These are phyloP conservation scores for Mucuna pruriens DNA, from an alignment of 306 rosid species.

Conservation along the genomic window DNA sequence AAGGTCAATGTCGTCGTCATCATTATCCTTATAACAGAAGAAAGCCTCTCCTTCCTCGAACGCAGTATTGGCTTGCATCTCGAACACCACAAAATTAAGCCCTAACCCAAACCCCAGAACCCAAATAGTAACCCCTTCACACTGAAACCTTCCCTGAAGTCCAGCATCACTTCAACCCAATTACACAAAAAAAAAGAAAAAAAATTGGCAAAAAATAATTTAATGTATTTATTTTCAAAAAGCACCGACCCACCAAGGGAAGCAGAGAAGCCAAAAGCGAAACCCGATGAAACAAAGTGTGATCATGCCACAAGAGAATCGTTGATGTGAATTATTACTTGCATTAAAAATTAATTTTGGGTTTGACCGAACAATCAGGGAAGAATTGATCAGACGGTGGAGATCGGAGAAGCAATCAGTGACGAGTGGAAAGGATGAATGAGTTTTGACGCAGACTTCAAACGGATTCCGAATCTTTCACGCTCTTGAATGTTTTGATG, in stretches of 20 bases:
- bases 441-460: slow-evolving; percentile 36
- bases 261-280: slow-evolving; percentile 41
- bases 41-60: slow-evolving; percentile 72
- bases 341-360: slow-evolving; percentile 14
- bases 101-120: slow-evolving; percentile 43
- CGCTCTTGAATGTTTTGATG: slow-evolving; percentile 22
- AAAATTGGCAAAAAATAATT: neutral
- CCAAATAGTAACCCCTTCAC: slow-evolving; percentile 46
- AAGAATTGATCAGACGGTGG: slow-evolving; percentile 23
- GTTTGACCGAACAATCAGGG: slow-evolving; percentile 18
- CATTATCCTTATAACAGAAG: slow-evolving; percentile 46
- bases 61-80: slow-evolving; percentile 53
- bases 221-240: neutral
- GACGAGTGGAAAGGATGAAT: slow-evolving; percentile 16
- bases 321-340: slow-evolving; percentile 34
- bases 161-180: slow-evolving; percentile 60
- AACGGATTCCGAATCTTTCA: slow-evolving; percentile 35
- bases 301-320: slow-evolving; percentile 29
- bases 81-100: slow-evolving; percentile 37
- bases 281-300: slow-evolving; percentile 32
- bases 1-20: slow-evolving; percentile 53
- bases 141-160: slow-evolving; percentile 59
- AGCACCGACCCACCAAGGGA: slow-evolving; percentile 36
- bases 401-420: slow-evolving; percentile 35
- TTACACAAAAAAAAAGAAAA: neutral